Evolutionary conservation across 2,329 filamentous ascomycete species (phyloP).

Genomic region (Pestalotiopsis sp.): DNA sequence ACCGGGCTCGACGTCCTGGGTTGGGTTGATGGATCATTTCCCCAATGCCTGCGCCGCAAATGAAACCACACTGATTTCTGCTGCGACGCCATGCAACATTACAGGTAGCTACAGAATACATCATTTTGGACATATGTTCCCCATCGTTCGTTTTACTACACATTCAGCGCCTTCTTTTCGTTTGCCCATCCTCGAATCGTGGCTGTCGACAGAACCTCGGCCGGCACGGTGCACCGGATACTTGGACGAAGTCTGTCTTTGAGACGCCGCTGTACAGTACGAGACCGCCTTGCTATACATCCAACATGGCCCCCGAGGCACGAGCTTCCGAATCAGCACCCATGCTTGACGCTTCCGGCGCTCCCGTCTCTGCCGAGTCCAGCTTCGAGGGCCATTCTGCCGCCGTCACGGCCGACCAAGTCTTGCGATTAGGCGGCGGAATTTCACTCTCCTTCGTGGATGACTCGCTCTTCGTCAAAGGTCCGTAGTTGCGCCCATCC

Average conservation of each 20-base stretch:
- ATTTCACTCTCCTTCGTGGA: not conserved
- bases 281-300: not conserved
- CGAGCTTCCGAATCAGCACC: slow-evolving; percentile 1
- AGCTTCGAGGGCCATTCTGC: not conserved
- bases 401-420: not conserved
- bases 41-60: too few species aligned
- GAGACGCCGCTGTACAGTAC: not conserved
- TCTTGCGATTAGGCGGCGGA: not conserved
- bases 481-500: not conserved
- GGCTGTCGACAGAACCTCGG: too few species aligned
- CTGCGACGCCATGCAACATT: too few species aligned
- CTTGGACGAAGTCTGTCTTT: not conserved
- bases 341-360: not conserved
- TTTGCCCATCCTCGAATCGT: too few species aligned
- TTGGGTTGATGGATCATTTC: too few species aligned
- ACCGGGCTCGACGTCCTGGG: too few species aligned
- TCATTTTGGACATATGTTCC: too few species aligned
- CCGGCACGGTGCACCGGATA: not conserved
- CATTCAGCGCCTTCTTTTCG: too few species aligned
- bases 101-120: too few species aligned
- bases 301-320: not conserved
- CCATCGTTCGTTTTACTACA: too few species aligned
- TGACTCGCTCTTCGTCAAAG: slow-evolving; percentile 7
- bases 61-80: too few species aligned
- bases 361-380: not conserved